Base-by-base conservation (phyloP, 345 rosid genomes). In the Jatropha curcas region DNA sequence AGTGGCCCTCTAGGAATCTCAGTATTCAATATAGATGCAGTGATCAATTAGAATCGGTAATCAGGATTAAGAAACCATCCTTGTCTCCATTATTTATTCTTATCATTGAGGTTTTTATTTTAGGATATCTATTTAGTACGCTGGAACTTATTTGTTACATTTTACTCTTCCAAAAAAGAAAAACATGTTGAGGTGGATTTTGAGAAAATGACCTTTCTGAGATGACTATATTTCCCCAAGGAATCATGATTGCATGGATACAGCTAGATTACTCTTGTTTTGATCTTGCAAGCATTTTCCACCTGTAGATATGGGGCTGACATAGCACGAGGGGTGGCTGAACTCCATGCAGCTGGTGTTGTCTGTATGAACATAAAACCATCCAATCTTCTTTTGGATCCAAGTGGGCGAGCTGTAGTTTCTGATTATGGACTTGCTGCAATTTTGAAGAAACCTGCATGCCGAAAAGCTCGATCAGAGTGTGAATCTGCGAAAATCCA, bases 271-370 rank as follows among this genome's bases (percentile, higher is more conserved):
- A 37, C 45, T 66, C 12, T 67, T 50, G 24, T 37, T 28, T 11
- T 83, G 71, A 85, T 61, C 31, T 80, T 48, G 46, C 70, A 41
- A 66, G 11, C 64, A 56, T 73, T 74, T 79, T 31, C 39, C 76
- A 74, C 78, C 37, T 87, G 88, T 81, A 95, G 98, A 83, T 95
- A 95, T 71, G 99, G 98, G 37, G 99, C 97, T 14, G 98, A 95
- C 71, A 80, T 92, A 70, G 93, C 97, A 67, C 88, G 98, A 61
- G 98, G 98, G 25, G 96, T 95, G 59, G 92, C 91, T 74, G 99
- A 95, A 84, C 94, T 95, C 28, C 99, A 92, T 81, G 98, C 99
- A 9, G 98, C 98, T 27, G 97, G 99, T 83, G 90, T 95, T 53
- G 89, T 89, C 71, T 95, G 99, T 77, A 92, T 92, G 97, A 95